Percentiles rank a stretch among this genome's conserved stretches.
These are phyloP conservation scores for Irpex lacteus DNA, from an alignment of 1,284 basidiomycete genomes.

Conservation along the genomic window DNA sequence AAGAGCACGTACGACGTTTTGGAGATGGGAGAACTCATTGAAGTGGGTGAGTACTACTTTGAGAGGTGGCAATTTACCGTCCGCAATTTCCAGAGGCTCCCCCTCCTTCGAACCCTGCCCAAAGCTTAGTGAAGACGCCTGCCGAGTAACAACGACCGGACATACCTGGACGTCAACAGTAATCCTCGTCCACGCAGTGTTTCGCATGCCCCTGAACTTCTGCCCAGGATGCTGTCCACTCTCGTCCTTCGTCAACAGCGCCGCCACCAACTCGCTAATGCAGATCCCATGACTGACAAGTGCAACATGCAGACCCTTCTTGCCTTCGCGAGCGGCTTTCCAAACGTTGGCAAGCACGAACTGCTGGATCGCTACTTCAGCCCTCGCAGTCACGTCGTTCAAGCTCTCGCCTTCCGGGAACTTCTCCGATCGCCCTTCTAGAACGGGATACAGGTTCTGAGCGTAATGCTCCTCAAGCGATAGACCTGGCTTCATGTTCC, in stretches of 20 bases:
- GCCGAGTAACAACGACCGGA: neutral
- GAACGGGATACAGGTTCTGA: slow-evolving; percentile 48
- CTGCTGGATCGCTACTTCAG: slow-evolving; percentile 54
- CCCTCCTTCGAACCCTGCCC: slow-evolving; percentile 4
- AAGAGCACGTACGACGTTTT: slow-evolving; percentile 47
- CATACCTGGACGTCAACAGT: slow-evolving; percentile 47
- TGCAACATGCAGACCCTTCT: slow-evolving; percentile 53
- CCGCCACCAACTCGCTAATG: slow-evolving; percentile 62
- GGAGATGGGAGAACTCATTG: slow-evolving; percentile 56
- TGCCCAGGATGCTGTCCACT: slow-evolving; percentile 27
- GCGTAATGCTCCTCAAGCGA: slow-evolving; percentile 50
- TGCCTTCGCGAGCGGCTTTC: slow-evolving; percentile 36
- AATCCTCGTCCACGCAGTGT: slow-evolving; percentile 72
- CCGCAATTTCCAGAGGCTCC: neutral
- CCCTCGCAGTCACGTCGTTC: slow-evolving; percentile 64
- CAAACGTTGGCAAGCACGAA: slow-evolving; percentile 60
- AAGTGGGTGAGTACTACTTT: slow-evolving; percentile 45
- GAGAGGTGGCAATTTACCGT: slow-evolving; percentile 31
- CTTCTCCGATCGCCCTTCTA: slow-evolving; percentile 46
- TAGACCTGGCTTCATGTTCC: slow-evolving; percentile 33
- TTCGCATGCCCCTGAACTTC: slow-evolving; percentile 54
- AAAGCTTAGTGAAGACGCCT: neutral
- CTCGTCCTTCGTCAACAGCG: slow-evolving; percentile 43
- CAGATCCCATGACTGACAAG: slow-evolving; percentile 82
- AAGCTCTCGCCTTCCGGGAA: slow-evolving; percentile 76